Conservation (phyloP, 345 rosid genomes). For the Camelina hispida region DNA sequence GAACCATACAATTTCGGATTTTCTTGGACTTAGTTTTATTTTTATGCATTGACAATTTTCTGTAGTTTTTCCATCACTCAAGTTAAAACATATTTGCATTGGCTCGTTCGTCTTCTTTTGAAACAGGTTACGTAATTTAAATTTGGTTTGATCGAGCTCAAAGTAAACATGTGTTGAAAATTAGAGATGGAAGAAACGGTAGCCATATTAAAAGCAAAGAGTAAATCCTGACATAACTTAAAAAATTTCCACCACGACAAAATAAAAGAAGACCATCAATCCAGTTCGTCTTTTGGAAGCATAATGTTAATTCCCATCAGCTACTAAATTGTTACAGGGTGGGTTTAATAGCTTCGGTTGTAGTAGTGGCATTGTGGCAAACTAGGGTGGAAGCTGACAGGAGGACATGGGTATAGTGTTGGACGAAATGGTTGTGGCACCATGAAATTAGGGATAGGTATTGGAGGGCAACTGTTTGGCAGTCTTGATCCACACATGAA, state of each 20-base stretch:
- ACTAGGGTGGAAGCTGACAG: neutral
- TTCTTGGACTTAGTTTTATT: slow-evolving; percentile 18
- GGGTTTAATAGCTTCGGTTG: neutral
- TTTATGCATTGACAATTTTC: slow-evolving; percentile 21
- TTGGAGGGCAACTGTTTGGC: neutral
- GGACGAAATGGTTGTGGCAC: neutral
- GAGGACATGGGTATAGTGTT: neutral
- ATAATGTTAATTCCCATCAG: neutral
- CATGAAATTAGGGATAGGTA: neutral
- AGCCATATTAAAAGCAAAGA: neutral
- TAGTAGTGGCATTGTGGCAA: neutral
- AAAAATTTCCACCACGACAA: neutral
- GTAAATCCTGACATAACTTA: neutral
- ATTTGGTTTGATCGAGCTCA: neutral
- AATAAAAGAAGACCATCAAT: neutral
- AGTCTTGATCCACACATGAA: slow-evolving; percentile 9
- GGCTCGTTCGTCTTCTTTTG: neutral
- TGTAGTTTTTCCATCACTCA: slow-evolving; percentile 7
- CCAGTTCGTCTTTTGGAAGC: neutral
- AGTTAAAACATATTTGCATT: slow-evolving; percentile 31
- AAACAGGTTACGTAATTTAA: neutral
- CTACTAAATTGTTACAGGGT: neutral
- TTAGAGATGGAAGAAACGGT: neutral
- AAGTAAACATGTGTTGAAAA: neutral
- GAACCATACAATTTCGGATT: slow-evolving; percentile 33